phyloP scores from a whole-genome alignment of 23 red algal genomes.

The Pyropia haitanensis region DNA sequence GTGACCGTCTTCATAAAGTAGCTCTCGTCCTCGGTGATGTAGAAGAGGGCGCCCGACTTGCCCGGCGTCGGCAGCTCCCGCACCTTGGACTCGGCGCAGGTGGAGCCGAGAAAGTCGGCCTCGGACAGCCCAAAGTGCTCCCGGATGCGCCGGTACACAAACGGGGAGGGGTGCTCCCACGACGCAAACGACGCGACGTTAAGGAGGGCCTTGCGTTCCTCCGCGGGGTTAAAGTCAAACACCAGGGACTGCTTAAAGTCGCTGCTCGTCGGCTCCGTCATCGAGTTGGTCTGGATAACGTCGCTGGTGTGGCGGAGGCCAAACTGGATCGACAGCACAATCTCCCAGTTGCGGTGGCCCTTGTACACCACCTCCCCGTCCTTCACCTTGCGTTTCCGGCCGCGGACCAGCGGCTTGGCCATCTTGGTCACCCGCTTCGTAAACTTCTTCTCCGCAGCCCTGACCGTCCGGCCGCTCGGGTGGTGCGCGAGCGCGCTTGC shows the following conservation, averaged over 20 bases:
- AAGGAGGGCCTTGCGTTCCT: slow-evolving; percentile 5
- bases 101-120: slow-evolving; percentile 63
- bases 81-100: slow-evolving; percentile 42
- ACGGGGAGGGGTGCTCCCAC: slow-evolving; percentile 71
- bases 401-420: slow-evolving; percentile 5
- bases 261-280: slow-evolving; percentile 19
- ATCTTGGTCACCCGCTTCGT: slow-evolving; percentile 52
- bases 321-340: slow-evolving; percentile 73
- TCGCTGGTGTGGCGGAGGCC: slow-evolving; percentile 51
- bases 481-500: background rate
- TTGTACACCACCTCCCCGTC: slow-evolving; percentile 69
- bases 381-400: slow-evolving; percentile 51
- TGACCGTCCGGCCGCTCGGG: background rate
- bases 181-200: slow-evolving; percentile 33
- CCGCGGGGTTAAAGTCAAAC: slow-evolving; percentile 57
- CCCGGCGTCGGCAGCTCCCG: slow-evolving; percentile 80
- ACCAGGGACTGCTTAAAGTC: slow-evolving; percentile 54
- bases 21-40: slow-evolving; percentile 81
- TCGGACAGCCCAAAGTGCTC: slow-evolving; percentile 54
- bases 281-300: slow-evolving; percentile 25
- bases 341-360: slow-evolving; percentile 63
- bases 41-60: slow-evolving; percentile 67
- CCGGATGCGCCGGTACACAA: slow-evolving; percentile 55
- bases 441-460: slow-evolving; percentile 16
- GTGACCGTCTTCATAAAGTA: slow-evolving; percentile 91